Evolutionary conservation across 106 monocot species (phyloP), one percentile per base, ranked within the genome.

Genomic region (Ottelia alismoides): DNA sequence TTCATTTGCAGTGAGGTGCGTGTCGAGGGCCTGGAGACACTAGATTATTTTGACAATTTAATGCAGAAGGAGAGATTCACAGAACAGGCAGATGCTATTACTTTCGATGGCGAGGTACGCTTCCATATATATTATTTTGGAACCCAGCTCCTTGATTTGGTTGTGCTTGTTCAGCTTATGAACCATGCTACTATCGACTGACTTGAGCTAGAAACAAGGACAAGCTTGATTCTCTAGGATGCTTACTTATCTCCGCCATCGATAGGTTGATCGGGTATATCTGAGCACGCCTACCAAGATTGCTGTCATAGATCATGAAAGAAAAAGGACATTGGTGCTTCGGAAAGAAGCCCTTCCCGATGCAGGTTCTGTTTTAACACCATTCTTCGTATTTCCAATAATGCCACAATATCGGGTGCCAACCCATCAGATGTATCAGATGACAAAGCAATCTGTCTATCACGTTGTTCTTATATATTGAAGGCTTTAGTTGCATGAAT

Each of bases 101-200:
- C 82, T 32, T 77, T 82, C 40, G 82, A 82, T 67, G 82, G 73
- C 20, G 77, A 77, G 82, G 82, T 82, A 70, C n/a, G n/a, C n/a
- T n/a, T n/a, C n/a, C n/a, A n/a, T n/a, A n/a, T n/a, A n/a, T n/a
- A n/a, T n/a, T n/a, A n/a, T n/a, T n/a, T n/a, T n/a, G n/a, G n/a
- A n/a, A n/a, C n/a, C n/a, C n/a, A n/a, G n/a, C n/a, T n/a, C n/a
- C n/a, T n/a, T n/a, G n/a, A n/a, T n/a, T n/a, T n/a, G n/a, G n/a
- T n/a, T n/a, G n/a, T n/a, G n/a, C n/a, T n/a, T n/a, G n/a, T n/a
- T n/a, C n/a, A n/a, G n/a, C n/a, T n/a, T n/a, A n/a, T n/a, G n/a
- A n/a, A n/a, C n/a, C n/a, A n/a, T n/a, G n/a, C n/a, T n/a, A n/a
- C n/a, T n/a, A n/a, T n/a, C n/a, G n/a, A n/a, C n/a, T n/a, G n/a